Evolutionary conservation across 345 rosid genomes (phyloP).

Genomic region (Camelina hispida): DNA sequence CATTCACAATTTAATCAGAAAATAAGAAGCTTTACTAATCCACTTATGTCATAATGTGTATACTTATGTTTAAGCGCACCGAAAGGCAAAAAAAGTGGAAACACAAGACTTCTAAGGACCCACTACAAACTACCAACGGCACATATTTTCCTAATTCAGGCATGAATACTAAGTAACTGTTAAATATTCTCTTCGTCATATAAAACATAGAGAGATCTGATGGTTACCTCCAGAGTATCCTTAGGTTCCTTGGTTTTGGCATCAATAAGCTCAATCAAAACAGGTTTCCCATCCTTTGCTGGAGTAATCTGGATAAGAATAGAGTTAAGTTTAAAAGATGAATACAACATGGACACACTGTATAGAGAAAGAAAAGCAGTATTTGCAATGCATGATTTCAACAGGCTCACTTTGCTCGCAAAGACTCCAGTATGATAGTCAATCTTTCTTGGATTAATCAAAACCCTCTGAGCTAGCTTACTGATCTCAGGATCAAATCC

Average conservation of each 20-base stretch:
- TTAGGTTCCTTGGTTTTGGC: conserved; percentile 94
- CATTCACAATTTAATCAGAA: conserved; percentile 2
- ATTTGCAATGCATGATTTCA: conserved; percentile 4
- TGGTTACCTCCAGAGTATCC: conserved; percentile 84
- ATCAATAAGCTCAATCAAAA: conserved; percentile 90
- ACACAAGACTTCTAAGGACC: neutral
- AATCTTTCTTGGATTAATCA: conserved; percentile 90
- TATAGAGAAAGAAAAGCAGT: neutral
- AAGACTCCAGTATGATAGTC: conserved; percentile 96
- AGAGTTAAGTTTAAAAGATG: neutral
- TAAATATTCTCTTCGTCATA: neutral
- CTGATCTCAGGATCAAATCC: conserved; percentile 99
- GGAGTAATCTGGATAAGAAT: conserved; percentile 74
- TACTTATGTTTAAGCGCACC: neutral
- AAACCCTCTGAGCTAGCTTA: conserved; percentile 93
- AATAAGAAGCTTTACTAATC: neutral
- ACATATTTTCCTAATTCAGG: neutral
- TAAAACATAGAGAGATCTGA: no score
- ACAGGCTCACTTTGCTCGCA: conserved; percentile 79
- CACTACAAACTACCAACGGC: neutral
- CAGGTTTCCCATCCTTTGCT: conserved; percentile 94
- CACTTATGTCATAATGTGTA: conserved; percentile 2
- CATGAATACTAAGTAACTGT: neutral
- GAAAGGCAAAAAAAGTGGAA: neutral
- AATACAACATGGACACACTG: conserved; percentile 7